Evolutionary conservation across 1,284 basidiomycete genomes (phyloP), one percentile per base, ranked within the genome.

Genomic region (Pulveroboletus sp.): DNA sequence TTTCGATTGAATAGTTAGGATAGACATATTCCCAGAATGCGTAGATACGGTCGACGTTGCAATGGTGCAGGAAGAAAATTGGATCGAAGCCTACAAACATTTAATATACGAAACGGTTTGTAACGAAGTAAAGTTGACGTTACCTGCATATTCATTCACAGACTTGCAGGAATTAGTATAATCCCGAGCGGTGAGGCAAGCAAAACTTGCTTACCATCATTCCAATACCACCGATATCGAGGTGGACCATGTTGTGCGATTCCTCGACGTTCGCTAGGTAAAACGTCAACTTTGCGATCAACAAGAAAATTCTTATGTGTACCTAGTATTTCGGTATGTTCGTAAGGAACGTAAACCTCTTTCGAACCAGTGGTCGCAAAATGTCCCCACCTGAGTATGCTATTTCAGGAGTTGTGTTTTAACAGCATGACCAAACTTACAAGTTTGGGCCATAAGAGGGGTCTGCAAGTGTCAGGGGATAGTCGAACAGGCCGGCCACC

Each of bases 21-120:
- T 62, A 62, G 17, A 62, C 11, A n/a, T 65, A 60, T 35, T 62
- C 63, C 62, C 63, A 65, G 43, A 62, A 60, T 3, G 61, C 56
- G 22, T 62, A 65, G 8, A 62, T 8, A n/a, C 61, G 61, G 20
- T 62, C 60, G 8, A 62, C 49, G 24, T 65, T 63, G 33, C 63
- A 60, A 12, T 63, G 62, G 24, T 63, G 62, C 29, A 63, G 18
- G 24, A 29, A 56, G 52, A 63, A 63, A 9, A 63, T 63, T 2
- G 63, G 63, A 33, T 63, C 62, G 31, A 56, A 63, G 10, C 20
- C 62, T 63, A 9, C 3, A 24, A 31, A 4, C 2, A 18, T 18
- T 39, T 25, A 24, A 29, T 52, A n/a, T 9, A 43, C 3, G 33
- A 58, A 8, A 25, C 9, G 17, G 18, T 15, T 7, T 31, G 12